Percentiles rank a stretch among this genome's conserved stretches.
Evolutionary conservation across 31 red algal genomes (phyloP).

Genomic region (Odonthalia washingtoniensis): DNA sequence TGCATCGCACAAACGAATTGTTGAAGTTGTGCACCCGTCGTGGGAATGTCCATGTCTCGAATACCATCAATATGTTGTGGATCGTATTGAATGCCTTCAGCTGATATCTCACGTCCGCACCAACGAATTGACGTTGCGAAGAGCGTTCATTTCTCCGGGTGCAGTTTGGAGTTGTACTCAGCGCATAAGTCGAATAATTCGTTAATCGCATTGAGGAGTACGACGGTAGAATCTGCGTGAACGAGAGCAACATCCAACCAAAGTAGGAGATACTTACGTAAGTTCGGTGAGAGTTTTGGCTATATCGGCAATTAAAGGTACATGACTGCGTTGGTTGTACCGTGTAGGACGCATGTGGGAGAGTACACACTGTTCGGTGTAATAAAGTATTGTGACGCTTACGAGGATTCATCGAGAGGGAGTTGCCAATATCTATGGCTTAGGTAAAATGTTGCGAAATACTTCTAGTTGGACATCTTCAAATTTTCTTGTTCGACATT

Average conservation of each 20-base stretch:
- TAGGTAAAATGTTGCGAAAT: constrained; percentile 3
- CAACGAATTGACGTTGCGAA: constrained; percentile 11
- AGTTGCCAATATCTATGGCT: background rate
- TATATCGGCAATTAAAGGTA: background rate
- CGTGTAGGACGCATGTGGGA: background rate
- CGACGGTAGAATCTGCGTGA: background rate
- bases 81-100: background rate
- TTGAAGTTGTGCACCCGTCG: background rate
- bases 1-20: constrained; percentile 42
- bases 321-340: constrained; percentile 6
- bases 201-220: constrained; percentile 1
- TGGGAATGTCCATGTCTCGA: background rate
- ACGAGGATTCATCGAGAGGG: background rate
- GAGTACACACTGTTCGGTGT: background rate
- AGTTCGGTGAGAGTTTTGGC: background rate
- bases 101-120: constrained; percentile 24
- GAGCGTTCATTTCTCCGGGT: constrained; percentile 16
- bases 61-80: background rate
- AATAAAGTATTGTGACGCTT: background rate
- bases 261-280: background rate
- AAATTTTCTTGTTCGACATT: background rate
- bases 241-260: constrained; percentile 6
- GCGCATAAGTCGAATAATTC: background rate
- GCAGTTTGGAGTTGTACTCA: constrained; percentile 1
- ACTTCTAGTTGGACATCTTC: background rate